These are phyloP conservation scores for Phytophthora vignae DNA, from an alignment of 352 stramenopile genomes.

Conservation along the genomic window DNA sequence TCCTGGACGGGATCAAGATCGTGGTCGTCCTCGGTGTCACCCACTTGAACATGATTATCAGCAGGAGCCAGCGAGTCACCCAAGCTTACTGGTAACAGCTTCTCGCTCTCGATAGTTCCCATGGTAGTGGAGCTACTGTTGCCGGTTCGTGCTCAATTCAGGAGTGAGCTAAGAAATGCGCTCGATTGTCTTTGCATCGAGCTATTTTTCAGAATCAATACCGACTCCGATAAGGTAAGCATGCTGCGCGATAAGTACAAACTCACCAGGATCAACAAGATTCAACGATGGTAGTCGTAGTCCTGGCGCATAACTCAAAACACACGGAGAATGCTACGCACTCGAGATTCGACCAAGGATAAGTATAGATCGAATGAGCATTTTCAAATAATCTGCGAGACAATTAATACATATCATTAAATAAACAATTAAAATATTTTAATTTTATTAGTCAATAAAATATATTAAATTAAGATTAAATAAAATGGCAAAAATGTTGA, in stretches of 20 bases:
- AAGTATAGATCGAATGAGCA: not conserved
- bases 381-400: too few relatives aligned
- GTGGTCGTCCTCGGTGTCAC: conserved; percentile 9
- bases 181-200: not conserved
- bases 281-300: not conserved
- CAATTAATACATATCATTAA: too few relatives aligned
- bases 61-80: not conserved
- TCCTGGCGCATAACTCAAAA: not conserved
- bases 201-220: not conserved
- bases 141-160: not conserved
- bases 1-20: not conserved
- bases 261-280: conserved; percentile 7
- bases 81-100: not conserved
- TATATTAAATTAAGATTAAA: too few relatives aligned
- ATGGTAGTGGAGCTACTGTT: not conserved
- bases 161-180: not conserved
- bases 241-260: conserved; percentile 1
- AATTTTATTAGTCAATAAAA: too few relatives aligned
- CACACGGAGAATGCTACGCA: not conserved
- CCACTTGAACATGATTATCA: not conserved
- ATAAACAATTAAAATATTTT: too few relatives aligned
- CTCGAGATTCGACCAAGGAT: not conserved
- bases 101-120: conserved; percentile 1
- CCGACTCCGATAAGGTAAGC: not conserved
- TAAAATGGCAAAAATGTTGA: too few relatives aligned